These are phyloP conservation scores for Dissophora ornata DNA, from an alignment of 192 early-diverging fungal species.

Conservation along the genomic window DNA sequence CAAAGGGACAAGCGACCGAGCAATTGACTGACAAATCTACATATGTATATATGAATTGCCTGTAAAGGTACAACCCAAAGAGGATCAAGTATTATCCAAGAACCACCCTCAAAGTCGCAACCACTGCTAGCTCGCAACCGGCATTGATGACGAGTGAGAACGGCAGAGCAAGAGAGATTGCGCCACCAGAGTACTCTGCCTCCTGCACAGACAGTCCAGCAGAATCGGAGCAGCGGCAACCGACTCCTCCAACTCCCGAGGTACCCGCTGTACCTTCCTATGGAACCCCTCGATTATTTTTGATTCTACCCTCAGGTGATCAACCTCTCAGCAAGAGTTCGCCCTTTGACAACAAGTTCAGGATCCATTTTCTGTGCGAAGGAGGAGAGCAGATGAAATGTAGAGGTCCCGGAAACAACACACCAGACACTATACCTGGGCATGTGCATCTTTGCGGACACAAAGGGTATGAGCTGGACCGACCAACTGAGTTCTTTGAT, in stretches of 20 bases:
- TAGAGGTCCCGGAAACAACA: neutral
- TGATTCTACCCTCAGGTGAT: neutral
- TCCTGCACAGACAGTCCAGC: neutral
- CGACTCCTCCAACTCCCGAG: neutral
- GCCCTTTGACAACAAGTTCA: conserved; percentile 1
- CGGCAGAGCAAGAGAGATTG: neutral
- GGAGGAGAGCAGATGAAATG: neutral
- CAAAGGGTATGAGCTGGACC: conserved; percentile 10
- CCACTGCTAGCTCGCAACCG: neutral
- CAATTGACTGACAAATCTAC: too few species aligned
- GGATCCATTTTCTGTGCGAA: conserved; percentile 18
- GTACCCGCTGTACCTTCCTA: neutral
- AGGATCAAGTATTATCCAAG: conserved; percentile 22
- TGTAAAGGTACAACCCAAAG: conserved; percentile 10
- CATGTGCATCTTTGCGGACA: conserved; percentile 12
- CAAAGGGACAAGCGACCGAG: too few species aligned
- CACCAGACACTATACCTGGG: neutral
- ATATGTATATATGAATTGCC: too few species aligned
- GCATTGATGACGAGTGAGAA: neutral
- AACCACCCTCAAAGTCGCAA: neutral
- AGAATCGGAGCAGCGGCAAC: too few species aligned
- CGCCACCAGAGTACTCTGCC: conserved; percentile 1
- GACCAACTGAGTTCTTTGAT: conserved; percentile 17
- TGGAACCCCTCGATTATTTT: conserved; percentile 5
- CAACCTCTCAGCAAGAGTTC: neutral